Evolutionary conservation across 768 basidiomycete species (phyloP), one percentile per base, ranked within the genome.

Genomic region (Aureoboletus auriporus): DNA sequence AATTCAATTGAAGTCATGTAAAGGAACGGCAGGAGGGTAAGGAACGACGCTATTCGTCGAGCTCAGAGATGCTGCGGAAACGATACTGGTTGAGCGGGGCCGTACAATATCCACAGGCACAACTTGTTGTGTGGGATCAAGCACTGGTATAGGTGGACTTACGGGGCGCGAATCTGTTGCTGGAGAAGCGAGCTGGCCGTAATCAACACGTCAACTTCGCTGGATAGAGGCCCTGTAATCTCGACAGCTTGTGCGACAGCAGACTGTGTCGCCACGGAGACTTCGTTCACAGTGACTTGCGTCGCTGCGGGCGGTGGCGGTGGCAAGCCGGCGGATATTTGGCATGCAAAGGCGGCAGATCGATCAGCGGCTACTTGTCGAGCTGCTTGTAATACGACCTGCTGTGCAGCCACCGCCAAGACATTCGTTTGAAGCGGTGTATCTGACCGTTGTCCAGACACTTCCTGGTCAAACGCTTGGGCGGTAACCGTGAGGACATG

Each of bases 201-300:
- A 59, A 86, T 82, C 58, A 90, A 75, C 55, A 90, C 86, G 57
- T 90, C 87, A 44, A 91, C 83, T 59, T 89, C 89, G 46, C 82
- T 87, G 31, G 86, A 85, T 36, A 77, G 66, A 13, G 82, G 79
- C 28, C 86, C 86, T 35, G 82, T 81, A 62, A 83, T 79, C 60
- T 84, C 85, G 34, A 92, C 88, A 34, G 89, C 89, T 61, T 84
- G 80, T 30, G 88, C 90, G 51, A 92, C 88, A 16, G 88, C 89
- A 13, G 84, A 78, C 60, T 89, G 83, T 23, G 89, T 79, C 41
- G 77, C 78, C 31, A 75, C 76, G 6, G 78, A 79, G 17, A 79
- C 77, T 47, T 80, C 79, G 48, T 76, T 76, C 40, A 79, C 77
- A 5, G 78, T 79, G 23, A 80, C 75, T 49, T 75, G 73, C 6